Evolutionary conservation across 2,329 filamentous ascomycete genomes (phyloP).

Genomic region (Clonostachys chloroleuca): DNA sequence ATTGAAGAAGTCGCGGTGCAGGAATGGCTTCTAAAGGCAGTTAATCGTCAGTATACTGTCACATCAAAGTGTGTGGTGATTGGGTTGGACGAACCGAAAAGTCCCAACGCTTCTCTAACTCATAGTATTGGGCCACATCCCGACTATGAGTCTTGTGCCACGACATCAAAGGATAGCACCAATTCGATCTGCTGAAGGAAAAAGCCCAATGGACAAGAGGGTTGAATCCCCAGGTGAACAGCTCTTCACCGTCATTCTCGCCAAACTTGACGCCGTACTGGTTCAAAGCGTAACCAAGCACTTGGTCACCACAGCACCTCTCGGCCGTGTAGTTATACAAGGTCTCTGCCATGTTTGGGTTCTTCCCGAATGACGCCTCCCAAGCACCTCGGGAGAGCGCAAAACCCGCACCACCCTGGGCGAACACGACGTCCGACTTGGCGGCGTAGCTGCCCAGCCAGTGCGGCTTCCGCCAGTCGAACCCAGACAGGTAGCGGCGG

Average conservation of each 20-base stretch:
- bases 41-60: neutral
- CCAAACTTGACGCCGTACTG: slow-evolving; percentile 13
- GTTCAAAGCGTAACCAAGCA: slow-evolving; percentile 10
- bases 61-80: neutral
- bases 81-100: slow-evolving; percentile 5
- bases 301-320: slow-evolving; percentile 16
- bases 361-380: slow-evolving; percentile 12
- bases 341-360: slow-evolving; percentile 8
- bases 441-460: slow-evolving; percentile 14
- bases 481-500: slow-evolving; percentile 8
- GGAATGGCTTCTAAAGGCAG: slow-evolving; percentile 7
- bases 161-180: slow-evolving; percentile 14
- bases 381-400: slow-evolving; percentile 13
- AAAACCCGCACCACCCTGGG: slow-evolving; percentile 15
- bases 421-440: slow-evolving; percentile 13
- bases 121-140: slow-evolving; percentile 12
- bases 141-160: slow-evolving; percentile 16
- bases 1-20: slow-evolving; percentile 13
- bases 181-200: slow-evolving; percentile 11
- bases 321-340: slow-evolving; percentile 12
- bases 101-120: slow-evolving; percentile 13
- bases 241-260: slow-evolving; percentile 14
- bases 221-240: slow-evolving; percentile 16
- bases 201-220: slow-evolving; percentile 14
- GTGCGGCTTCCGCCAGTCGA: slow-evolving; percentile 10